Base-by-base conservation (phyloP, 345 rosid species). In the Sisymbrium irio region DNA sequence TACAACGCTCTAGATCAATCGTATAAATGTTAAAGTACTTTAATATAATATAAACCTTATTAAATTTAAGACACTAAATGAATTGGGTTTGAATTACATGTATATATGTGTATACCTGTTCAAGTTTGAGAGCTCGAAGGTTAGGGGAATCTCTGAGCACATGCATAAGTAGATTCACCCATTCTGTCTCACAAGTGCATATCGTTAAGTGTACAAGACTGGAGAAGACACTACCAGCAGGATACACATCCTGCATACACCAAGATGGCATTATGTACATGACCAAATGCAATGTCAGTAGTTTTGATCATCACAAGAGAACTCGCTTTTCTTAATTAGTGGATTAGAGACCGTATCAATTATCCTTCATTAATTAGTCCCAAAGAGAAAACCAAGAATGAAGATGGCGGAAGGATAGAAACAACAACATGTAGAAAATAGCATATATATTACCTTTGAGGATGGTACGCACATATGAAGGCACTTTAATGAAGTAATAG, bases 111-210 rank as follows among this genome's bases (percentile, higher is more conserved):
- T 30, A 30, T 30, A 30, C 33, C 33, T 30, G 33, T 5, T 15
- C 12, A 11, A 71, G 25, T 27, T 15, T 36, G 30, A 71, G 74
- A 35, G 33, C n/a, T 60, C 5, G 35, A 47, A 71, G 15, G 2
- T 20, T 47, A 60, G 67, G 67, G 17, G 67, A 60, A 36, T 59
- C 36, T 59, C 14, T 37, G 7, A 71, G 75, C 19, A 71, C 1
- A 36, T 37, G 6, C 58, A 60, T 36, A 33, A 71, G 49, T 49
- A 71, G 66, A 47, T 47, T 47, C 19, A 59, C 4, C 75, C 75
- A 71, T 3, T 20, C 18, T 22, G 58, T 39, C 30, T 25, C 40
- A 49, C 75, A 71, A 60, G 67, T 60, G 42, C 75, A 61, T 60
- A 71, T 5, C 60, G 0, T 25, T 36, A 71, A 39, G 47, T 60